Evolutionary conservation across 1,284 basidiomycete genomes (phyloP).

Genomic region (Coriolopsis trogii): DNA sequence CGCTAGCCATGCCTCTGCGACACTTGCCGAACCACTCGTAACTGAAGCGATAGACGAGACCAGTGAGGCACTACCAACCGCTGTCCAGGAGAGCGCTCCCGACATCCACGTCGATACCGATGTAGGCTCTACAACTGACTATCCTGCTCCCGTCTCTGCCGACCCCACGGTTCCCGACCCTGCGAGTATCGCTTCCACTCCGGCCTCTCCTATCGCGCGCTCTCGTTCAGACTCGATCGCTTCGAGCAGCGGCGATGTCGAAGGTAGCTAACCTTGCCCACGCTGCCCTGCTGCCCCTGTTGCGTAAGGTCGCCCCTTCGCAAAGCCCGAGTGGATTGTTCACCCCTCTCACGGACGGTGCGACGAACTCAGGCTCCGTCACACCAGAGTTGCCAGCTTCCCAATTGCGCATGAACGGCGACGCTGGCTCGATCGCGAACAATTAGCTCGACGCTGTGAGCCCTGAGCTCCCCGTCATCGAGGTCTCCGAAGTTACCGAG

Average conservation of each 20-base stretch:
- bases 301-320: slow-evolving; percentile 10
- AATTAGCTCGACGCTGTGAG: too few species aligned
- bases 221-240: slow-evolving; percentile 2
- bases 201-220: slow-evolving; percentile 19
- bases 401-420: too few species aligned
- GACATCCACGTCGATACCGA: not conserved
- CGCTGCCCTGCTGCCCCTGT: slow-evolving; percentile 13
- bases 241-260: slow-evolving; percentile 7
- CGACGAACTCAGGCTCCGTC: slow-evolving; percentile 23
- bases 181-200: slow-evolving; percentile 30
- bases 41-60: too few species aligned
- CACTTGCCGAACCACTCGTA: too few species aligned
- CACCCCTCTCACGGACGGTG: slow-evolving; percentile 34
- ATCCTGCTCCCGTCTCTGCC: slow-evolving; percentile 46
- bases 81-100: not conserved
- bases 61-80: not conserved
- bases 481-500: too few species aligned
- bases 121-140: slow-evolving; percentile 10
- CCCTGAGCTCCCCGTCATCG: too few species aligned
- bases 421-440: too few species aligned
- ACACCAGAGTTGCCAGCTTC: slow-evolving; percentile 13
- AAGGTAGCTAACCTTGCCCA: slow-evolving; percentile 8
- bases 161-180: slow-evolving; percentile 46
- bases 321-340: slow-evolving; percentile 34
- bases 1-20: too few species aligned